Percentiles rank a stretch among this genome's conserved stretches.
Evolutionary conservation across 78 protist genomes (phyloP).

Genomic region (Guillardia theta): DNA sequence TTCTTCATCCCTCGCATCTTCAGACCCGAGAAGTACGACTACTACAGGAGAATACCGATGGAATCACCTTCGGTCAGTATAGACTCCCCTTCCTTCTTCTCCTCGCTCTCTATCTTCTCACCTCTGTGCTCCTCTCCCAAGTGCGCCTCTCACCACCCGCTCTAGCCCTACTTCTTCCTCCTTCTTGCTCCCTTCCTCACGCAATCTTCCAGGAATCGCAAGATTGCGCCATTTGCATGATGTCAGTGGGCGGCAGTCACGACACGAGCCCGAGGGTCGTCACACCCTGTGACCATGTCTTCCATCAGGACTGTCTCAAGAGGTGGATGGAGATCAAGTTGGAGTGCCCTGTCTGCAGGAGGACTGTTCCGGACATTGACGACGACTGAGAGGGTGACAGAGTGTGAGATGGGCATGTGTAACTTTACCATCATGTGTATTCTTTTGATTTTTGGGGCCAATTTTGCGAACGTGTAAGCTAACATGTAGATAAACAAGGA

Average conservation of each 20-base stretch:
- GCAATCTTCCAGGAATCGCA: background rate
- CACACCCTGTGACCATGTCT: constrained; percentile 76
- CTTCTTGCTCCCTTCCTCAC: too few relatives aligned
- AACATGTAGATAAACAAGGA: too few relatives aligned
- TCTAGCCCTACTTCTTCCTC: too few relatives aligned
- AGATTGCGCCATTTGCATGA: constrained; percentile 81
- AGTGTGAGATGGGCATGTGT: too few relatives aligned
- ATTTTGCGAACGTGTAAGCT: too few relatives aligned
- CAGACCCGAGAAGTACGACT: constrained; percentile 66
- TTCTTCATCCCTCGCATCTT: constrained; percentile 63
- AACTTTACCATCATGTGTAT: too few relatives aligned
- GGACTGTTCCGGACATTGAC: background rate
- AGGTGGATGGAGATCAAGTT: constrained; percentile 79
- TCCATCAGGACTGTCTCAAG: constrained; percentile 72
- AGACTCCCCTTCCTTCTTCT: too few relatives aligned
- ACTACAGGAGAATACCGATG: constrained; percentile 57
- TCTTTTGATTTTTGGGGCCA: too few relatives aligned
- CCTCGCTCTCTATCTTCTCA: too few relatives aligned
- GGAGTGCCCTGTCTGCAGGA: constrained; percentile 79
- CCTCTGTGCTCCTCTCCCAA: too few relatives aligned
- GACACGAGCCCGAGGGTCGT: background rate
- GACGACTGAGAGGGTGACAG: background rate
- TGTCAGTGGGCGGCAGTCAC: background rate
- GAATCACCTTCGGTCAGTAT: background rate
- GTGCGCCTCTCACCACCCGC: too few relatives aligned